Base-by-base conservation (phyloP, 495 filamentous ascomycete species). In the Parachaetomium inaequale region DNA sequence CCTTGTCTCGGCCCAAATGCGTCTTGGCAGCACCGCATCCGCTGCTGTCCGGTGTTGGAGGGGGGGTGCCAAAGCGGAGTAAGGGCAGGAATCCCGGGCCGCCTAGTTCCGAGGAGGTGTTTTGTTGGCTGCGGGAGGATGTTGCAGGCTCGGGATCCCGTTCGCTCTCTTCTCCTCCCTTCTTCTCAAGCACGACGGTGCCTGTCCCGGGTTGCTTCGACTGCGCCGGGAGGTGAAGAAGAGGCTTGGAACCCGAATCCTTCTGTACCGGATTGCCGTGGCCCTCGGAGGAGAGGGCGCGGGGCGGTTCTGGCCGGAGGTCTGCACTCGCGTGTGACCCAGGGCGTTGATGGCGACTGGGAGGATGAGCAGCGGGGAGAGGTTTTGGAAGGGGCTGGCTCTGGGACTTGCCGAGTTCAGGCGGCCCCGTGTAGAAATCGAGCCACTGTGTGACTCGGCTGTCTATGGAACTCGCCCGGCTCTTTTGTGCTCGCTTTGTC, bases 401-500 rank as follows among this genome's bases (percentile, higher is more conserved):
- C 1, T 58, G 31, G 5, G 55, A 7, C 11, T 58, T 36, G 32
- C 28, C 25, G n/a, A 15, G 8, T 23, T 65, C 62, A 1, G 59
- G 45, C 1, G 49, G 17, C 1, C 65, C 58, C 0, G 59, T 49
- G 54, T 72, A 72, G 1, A 73, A 63, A 34, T 73, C 69, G 12
- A 67, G 63, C 74, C 74, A 75, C 59, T 75, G 72, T 17, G 72
- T 75, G 17, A 67, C 55, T 28, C 68, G 70, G 47, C 66, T 71
- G 1, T 71, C 64, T 25, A 62, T 55, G 17, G 65, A 65, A 53
- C 58, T 56, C 42, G 67, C 47, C 28, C 59, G 57, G 38, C 60
- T 59, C 23, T 19, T 34, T 19, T 31, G 49, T 1, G 29, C 14
- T 7, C 7, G 51, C 8, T 23, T 47, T 14, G 51, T 38, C 5